Base-by-base conservation (phyloP, 345 rosid species). In the Xanthoceras sorbifolium region DNA sequence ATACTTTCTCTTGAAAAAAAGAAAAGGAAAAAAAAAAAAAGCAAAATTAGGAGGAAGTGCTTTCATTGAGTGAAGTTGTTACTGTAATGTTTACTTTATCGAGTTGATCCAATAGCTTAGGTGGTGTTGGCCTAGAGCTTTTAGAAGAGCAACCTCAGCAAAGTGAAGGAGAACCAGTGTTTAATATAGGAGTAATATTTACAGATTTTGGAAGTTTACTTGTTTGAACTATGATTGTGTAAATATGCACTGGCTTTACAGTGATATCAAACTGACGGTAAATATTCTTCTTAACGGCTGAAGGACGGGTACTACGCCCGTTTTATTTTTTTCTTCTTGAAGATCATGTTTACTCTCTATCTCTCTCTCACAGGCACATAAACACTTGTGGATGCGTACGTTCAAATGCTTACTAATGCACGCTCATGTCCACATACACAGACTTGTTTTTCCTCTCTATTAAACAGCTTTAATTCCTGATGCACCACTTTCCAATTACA, bases 171-270 rank as follows among this genome's bases (percentile, higher is more conserved):
- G 26, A 64, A 29, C 6, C 46, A 12, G n/a, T 18, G 40, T 38
- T 9, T 32, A 10, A 64, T 22, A 32, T 12, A 6, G 42, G 61
- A 34, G 50, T 52, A 75, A 44, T 46, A 29, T 54, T 64, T 64
- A 48, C 11, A 29, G 66, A 36, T 68, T 38, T 40, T 64, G 69
- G 67, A 62, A 38, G 60, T 50, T 54, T 7, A 22, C n/a, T 61
- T 59, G 44, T 7, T 32, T 52, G 50, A 69, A 75, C 55, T 61
- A 54, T 71, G 52, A 54, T 69, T 61, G 46, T 76, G 84, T 83
- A 81, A 52, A 81, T 74, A 74, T 57, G 22, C 12, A 57, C n/a
- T 71, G 38, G 23, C 25, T 10, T 62, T 70, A 18, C 2, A 26
- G 6, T 28, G 36, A 57, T 5, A 12, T 42, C 46, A 42, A 42